phyloP scores from a whole-genome alignment of 2,329 filamentous ascomycete genomes.

The Fusarium pseudocircinatum region DNA sequence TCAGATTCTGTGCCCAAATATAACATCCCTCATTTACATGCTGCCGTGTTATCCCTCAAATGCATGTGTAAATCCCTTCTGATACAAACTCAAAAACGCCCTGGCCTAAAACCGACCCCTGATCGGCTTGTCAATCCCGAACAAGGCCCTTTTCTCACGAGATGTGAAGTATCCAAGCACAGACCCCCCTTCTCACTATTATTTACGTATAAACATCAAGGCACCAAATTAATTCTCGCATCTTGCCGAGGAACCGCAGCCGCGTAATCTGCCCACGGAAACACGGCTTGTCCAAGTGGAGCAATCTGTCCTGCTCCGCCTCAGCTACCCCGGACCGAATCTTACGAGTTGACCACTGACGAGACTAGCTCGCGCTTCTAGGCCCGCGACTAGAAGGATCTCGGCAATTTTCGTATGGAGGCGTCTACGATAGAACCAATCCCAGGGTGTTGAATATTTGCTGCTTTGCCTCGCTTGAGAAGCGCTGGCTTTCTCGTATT shows the following conservation, averaged over 20 bases:
- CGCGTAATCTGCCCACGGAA: constrained; percentile 12
- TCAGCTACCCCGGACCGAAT: constrained; percentile 4
- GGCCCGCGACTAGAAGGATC: not conserved
- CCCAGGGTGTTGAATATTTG: not conserved
- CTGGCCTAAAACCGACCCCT: not conserved
- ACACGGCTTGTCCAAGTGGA: constrained; percentile 9
- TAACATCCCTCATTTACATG: not conserved
- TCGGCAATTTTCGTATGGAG: not conserved
- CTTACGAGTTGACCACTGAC: constrained; percentile 7
- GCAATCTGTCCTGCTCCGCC: not conserved
- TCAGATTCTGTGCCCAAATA: not conserved
- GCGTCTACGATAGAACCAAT: constrained; percentile 5
- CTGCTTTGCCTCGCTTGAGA: not conserved
- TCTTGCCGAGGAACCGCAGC: constrained; percentile 10
- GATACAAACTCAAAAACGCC: not conserved
- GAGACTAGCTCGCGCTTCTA: not conserved
- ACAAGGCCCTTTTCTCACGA: not conserved
- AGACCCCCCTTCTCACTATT: not conserved
- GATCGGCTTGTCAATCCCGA: not conserved
- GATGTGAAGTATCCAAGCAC: not conserved
- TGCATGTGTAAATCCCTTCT: not conserved
- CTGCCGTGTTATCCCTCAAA: not conserved
- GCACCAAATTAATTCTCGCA: not conserved
- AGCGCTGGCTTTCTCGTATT: not conserved
- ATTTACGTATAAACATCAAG: not conserved